These are phyloP conservation scores for Phytophthora sp. DNA, from an alignment of 352 stramenopile genomes.

Conservation along the genomic window DNA sequence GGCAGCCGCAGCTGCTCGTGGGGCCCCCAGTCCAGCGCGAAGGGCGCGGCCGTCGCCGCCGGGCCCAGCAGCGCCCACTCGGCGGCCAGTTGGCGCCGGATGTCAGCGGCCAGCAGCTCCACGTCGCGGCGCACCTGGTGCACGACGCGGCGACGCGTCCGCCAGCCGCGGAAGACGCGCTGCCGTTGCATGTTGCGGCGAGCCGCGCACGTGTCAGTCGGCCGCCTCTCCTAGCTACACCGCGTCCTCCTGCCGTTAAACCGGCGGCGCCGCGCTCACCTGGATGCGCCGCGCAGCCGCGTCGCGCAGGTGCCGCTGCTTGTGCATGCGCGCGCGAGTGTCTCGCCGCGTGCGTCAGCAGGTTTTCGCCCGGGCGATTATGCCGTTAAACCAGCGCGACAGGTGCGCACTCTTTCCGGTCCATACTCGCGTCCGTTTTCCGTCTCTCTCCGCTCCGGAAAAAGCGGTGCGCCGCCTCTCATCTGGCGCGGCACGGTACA, in stretches of 20 bases:
- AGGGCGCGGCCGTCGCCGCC: slow-evolving; percentile 4
- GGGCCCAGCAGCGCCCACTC: slow-evolving; percentile 35
- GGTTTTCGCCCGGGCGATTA: slow-evolving; percentile 10
- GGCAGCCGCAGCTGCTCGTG: slow-evolving; percentile 42
- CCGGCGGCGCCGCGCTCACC: no score
- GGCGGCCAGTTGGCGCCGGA: slow-evolving; percentile 43
- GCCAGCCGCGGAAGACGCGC: slow-evolving; percentile 63
- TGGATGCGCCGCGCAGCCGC: slow-evolving; percentile 29
- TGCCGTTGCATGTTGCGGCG: slow-evolving; percentile 19
- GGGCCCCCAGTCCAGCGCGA: slow-evolving; percentile 33
- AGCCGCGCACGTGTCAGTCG: slow-evolving; percentile 5
- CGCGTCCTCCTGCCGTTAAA: no score
- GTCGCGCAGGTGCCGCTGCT: slow-evolving; percentile 10
- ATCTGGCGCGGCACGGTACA: slow-evolving; percentile 9
- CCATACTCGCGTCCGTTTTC: no score
- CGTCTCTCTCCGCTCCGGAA: not conserved
- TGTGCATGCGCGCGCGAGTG: slow-evolving; percentile 16
- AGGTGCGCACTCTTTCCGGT: not conserved
- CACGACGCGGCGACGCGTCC: slow-evolving; percentile 50
- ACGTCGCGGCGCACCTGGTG: slow-evolving; percentile 52
- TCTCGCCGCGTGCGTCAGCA: slow-evolving; percentile 23
- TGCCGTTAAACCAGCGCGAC: slow-evolving; percentile 6
- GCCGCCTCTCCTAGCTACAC: no score
- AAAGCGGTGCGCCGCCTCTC: not conserved
- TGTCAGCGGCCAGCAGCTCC: slow-evolving; percentile 43